Conservation (phyloP, 2,329 filamentous ascomycete species). For the Aspergillus intermedius region DNA sequence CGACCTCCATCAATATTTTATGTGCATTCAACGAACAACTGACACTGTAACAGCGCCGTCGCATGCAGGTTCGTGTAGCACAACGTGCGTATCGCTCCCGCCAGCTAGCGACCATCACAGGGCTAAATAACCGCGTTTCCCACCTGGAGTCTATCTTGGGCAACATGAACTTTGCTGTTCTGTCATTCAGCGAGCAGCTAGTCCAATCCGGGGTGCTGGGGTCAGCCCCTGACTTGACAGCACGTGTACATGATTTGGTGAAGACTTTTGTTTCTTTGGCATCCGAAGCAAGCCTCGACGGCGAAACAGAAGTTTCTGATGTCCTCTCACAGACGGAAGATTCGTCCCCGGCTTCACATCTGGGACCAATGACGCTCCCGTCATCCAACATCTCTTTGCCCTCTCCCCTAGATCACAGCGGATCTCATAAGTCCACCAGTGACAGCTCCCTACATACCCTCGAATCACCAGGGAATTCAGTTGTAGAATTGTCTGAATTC, state of each 20-base stretch:
- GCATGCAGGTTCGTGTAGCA: conserved; percentile 20
- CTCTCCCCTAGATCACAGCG: not conserved
- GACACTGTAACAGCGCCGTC: conserved; percentile 13
- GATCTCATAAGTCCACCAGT: not conserved
- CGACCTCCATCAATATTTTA: no score
- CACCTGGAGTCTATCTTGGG: conserved; percentile 14
- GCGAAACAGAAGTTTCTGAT: not conserved
- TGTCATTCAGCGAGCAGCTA: conserved; percentile 17
- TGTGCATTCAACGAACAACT: no score
- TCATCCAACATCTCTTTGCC: not conserved
- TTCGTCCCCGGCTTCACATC: not conserved
- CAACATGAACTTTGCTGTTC: conserved; percentile 16
- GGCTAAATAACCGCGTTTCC: conserved; percentile 13
- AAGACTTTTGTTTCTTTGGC: conserved; percentile 12
- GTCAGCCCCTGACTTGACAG: conserved; percentile 11
- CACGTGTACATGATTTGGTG: conserved; percentile 13
- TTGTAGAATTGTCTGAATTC: conserved; percentile 14
- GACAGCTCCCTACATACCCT: not conserved
- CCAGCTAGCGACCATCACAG: conserved; percentile 16
- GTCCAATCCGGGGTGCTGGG: conserved; percentile 15
- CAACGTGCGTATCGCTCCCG: conserved; percentile 23
- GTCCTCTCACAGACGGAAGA: conserved; percentile 1
- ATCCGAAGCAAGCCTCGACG: conserved; percentile 2
- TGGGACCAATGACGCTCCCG: not conserved
- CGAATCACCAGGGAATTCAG: no score